A percentile compares a stretch with the other conserved stretches of the same genome.
Conservation (phyloP, 164 flowering plant species). For the Cinnamomum chago region DNA sequence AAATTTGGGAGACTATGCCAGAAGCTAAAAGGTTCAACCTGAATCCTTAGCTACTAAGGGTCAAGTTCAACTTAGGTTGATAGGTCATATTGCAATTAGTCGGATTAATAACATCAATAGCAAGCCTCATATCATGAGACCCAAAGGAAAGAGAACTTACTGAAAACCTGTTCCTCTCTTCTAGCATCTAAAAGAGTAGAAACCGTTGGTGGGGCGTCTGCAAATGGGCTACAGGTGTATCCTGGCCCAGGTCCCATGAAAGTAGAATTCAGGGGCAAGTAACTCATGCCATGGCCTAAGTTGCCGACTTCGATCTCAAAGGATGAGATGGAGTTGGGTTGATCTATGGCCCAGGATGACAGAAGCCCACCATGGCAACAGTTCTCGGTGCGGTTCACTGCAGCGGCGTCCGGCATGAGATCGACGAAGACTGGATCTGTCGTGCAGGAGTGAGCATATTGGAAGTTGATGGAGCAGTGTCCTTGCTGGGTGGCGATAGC, state of each 20-base stretch:
- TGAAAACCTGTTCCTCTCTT: slow-evolving; percentile 47
- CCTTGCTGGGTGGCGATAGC: slow-evolving; percentile 55
- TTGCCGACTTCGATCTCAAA: slow-evolving; percentile 49
- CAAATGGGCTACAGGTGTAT: slow-evolving; percentile 43
- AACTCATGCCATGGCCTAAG: slow-evolving; percentile 9
- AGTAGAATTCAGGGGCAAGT: slow-evolving; percentile 38
- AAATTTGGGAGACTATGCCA: too few species aligned
- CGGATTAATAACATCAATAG: too few species aligned
- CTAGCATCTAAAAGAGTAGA: slow-evolving; percentile 31
- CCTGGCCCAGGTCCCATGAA: slow-evolving; percentile 60
- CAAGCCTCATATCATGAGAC: too few species aligned
- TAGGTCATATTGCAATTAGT: too few species aligned
- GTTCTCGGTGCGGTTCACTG: slow-evolving; percentile 31
- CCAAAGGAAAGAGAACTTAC: slow-evolving; percentile 31
- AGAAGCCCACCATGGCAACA: slow-evolving; percentile 54
- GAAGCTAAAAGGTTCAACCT: too few species aligned
- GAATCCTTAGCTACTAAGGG: too few species aligned
- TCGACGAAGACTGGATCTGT: slow-evolving; percentile 40
- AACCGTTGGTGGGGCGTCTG: slow-evolving; percentile 39
- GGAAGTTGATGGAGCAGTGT: slow-evolving; percentile 43
- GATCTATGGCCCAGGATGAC: slow-evolving; percentile 38
- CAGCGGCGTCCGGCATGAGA: slow-evolving; percentile 31
- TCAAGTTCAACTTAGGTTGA: too few species aligned
- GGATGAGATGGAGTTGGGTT: slow-evolving; percentile 37
- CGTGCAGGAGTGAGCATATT: slow-evolving; percentile 47